Evolutionary conservation across 225 moss, liverwort and hornwort species (phyloP).

Genomic region (Takakia lepidozioides): DNA sequence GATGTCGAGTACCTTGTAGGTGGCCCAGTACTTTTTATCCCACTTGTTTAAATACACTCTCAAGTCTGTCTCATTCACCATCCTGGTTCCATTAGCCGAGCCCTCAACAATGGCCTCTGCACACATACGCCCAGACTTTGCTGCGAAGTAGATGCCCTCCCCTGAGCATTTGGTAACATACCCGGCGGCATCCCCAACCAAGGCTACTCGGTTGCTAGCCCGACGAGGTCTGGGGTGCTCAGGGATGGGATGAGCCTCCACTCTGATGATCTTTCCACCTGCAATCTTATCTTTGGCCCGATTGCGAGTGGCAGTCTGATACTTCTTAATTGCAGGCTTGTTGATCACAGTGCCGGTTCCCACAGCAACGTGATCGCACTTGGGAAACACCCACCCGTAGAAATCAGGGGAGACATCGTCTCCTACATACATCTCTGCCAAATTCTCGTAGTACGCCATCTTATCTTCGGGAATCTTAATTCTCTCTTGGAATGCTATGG

Average conservation of each 20-base stretch:
- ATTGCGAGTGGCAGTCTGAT: conserved; percentile 88
- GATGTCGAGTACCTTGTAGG: conserved; percentile 95
- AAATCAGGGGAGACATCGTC: conserved; percentile 83
- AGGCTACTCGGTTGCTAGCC: conserved; percentile 60
- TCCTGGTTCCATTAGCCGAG: conserved; percentile 64
- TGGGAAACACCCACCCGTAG: conserved; percentile 98
- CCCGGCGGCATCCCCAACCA: conserved; percentile 92
- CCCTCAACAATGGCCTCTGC: conserved; percentile 89
- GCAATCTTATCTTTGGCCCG: conserved; percentile 94
- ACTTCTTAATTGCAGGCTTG: conserved; percentile 95
- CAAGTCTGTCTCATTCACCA: conserved; percentile 86
- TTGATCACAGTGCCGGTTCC: conserved; percentile 99
- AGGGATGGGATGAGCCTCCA: conserved; percentile 95
- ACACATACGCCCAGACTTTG: conserved; percentile 97
- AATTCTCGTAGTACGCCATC: conserved; percentile 97
- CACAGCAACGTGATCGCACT: conserved; percentile 85
- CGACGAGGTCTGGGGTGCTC: conserved; percentile 95
- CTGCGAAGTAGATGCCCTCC: conserved; percentile 96
- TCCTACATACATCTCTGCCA: conserved; percentile 98
- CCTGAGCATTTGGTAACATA: conserved; percentile 99
- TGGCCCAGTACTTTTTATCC: conserved; percentile 99
- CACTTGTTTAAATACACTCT: conserved; percentile 86
- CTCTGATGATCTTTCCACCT: conserved; percentile 90
- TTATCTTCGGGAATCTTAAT: conserved; percentile 83
- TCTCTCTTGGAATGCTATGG: conserved; percentile 96